Base-by-base conservation (phyloP, 805 yeast species). In the Naumovozyma dairenensis region DNA sequence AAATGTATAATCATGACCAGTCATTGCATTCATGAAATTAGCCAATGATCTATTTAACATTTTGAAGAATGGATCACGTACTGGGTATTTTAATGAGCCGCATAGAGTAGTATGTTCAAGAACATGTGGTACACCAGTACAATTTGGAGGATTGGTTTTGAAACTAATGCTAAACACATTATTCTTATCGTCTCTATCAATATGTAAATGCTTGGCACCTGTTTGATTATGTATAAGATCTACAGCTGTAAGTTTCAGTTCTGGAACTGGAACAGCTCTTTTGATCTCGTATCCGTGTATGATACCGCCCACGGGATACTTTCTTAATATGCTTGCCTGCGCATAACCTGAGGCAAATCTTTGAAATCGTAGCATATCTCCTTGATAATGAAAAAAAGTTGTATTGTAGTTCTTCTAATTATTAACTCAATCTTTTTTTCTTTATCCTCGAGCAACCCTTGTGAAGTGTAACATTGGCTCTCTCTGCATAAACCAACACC, bases 1-100 rank as follows among this genome's bases (percentile, higher is more conserved):
- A 57, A 77, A 87, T 0, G 98, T 92, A 53, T 86, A 87, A 59
- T 92, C 97, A 47, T 82, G 87, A 16, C 94, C 98, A 0, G 98
- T 92, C 96, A 92, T 84, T 6, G 98, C 98, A 55, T 92, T 92
- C 98, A 92, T 92, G 59, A 86, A 92, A 55, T 85, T 92, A 21
- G 96, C 77, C 49, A 92, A 63, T n/a, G 96, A 85, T 43, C 96
- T 64, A 56, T 86, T 89, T 38, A 89, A 66, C 98, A 92, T 92
- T 56, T 89, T 89, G 71, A 92, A 92, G 58, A 92, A 92, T 2
- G 98, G 98, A 59, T 92, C 98, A 45, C 96, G 67, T 1, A 92
- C 96, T 2, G 96, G 96, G 56, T 75, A 92, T 51, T 80, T 81
- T 36, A 71, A 66, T 1, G 96, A 86, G 2, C 98, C 98, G 62